Base-by-base conservation (phyloP, 78 protist genomes). In the Dictyostelium firmibasis region DNA sequence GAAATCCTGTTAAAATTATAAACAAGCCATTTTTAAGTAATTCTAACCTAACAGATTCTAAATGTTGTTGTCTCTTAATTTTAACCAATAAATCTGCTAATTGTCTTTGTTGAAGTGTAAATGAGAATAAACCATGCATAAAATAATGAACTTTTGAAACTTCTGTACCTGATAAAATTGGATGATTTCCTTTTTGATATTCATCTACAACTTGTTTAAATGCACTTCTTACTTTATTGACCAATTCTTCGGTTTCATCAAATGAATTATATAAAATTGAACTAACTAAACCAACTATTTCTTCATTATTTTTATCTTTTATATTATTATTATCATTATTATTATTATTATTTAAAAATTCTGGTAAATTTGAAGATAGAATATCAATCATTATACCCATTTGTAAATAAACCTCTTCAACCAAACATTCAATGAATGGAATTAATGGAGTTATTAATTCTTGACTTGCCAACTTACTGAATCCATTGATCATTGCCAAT, bases 361-460 rank as follows among this genome's bases (percentile, higher is more conserved):
- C 57, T 11, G 44, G 20, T 76, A 23, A 20, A 36, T 76, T 31
- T 78, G 53, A 27, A 20, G 20, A 35, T 44, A 88, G 69, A 29
- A 88, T 79, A 36, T 88, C 76, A 43, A 88, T 79, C 84, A 88
- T 88, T 13, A 88, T 20, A 64, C 93, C 93, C 64, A 88, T 77
- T 62, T 88, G 93, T 62, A 88, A 85, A 38, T 74, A 79, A 11
- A 88, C 86, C 31, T 88, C 93, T 43, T 88, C 93, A 31, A 79
- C 70, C 2, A 88, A 25, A 5, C 81, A 88, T 43, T 88, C 86
- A 3, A 88, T 18, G 31, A 88, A 88, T 60, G 93, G 93, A 23
- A 64, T 14, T 33, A 88, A 44, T 11, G 93, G 93, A 10, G 75
- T 29, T 6, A 88, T 18, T 16, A 79, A 23, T 35, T 88, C 93